phyloP scores from a whole-genome alignment of 805 yeast genomes.

The Grigorovia humatica region DNA sequence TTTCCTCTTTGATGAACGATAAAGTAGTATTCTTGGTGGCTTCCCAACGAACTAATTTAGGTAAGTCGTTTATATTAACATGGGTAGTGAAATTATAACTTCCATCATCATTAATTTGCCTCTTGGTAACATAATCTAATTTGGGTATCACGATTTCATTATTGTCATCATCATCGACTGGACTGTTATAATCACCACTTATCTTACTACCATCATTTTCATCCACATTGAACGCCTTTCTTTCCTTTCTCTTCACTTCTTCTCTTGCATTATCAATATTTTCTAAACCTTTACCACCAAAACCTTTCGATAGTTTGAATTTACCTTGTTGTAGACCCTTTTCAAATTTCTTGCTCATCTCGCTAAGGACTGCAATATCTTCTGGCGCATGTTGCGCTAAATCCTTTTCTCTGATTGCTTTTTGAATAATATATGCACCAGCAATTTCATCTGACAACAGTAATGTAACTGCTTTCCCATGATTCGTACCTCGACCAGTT shows the following conservation, averaged over 20 bases:
- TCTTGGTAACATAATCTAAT: constrained; percentile 42
- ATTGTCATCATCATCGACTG: constrained; percentile 3
- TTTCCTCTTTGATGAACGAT: constrained; percentile 53
- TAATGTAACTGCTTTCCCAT: constrained; percentile 70
- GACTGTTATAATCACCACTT: constrained; percentile 4
- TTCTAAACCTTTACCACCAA: constrained; percentile 88
- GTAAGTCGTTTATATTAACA: constrained; percentile 73
- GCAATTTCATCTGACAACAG: constrained; percentile 54
- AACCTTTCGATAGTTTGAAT: constrained; percentile 60
- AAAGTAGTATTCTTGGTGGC: constrained; percentile 60
- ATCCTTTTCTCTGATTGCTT: constrained; percentile 39
- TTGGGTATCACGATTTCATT: constrained; percentile 23
- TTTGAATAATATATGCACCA: constrained; percentile 47
- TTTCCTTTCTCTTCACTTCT: constrained; percentile 12
- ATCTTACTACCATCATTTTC: background rate
- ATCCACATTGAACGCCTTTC: background rate
- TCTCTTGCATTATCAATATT: constrained; percentile 47
- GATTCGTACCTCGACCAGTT: constrained; percentile 83
- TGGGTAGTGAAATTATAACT: constrained; percentile 50
- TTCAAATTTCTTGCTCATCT: constrained; percentile 46
- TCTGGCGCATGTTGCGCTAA: constrained; percentile 33
- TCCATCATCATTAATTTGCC: constrained; percentile 48
- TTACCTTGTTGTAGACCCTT: constrained; percentile 58
- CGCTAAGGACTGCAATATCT: constrained; percentile 30
- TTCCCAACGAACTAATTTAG: constrained; percentile 70